These are phyloP conservation scores for Evansstolkia leycettana DNA, from an alignment of 495 filamentous ascomycete species.

Conservation along the genomic window DNA sequence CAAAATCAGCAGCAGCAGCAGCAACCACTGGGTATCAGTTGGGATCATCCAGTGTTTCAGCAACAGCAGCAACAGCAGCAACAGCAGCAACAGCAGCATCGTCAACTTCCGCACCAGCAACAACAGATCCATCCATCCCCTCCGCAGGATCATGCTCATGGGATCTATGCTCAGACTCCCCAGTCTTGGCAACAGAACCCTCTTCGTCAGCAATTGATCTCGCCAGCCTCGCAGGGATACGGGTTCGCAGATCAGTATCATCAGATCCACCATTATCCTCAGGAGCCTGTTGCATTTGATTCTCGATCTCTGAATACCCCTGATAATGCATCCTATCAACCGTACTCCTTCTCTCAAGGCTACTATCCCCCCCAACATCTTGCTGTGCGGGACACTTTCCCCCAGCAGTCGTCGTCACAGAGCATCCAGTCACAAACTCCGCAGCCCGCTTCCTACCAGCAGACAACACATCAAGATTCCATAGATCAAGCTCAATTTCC, in stretches of 20 bases:
- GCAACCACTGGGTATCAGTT: slow-evolving; percentile 23
- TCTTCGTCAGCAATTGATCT: slow-evolving; percentile 10
- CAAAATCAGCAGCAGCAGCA: slow-evolving; percentile 15
- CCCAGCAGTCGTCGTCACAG: slow-evolving; percentile 11
- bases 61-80: slow-evolving; percentile 19
- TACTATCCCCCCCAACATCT: slow-evolving; percentile 24
- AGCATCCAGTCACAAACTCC: slow-evolving; percentile 15
- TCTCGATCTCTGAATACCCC: slow-evolving; percentile 16
- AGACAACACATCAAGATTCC: slow-evolving; percentile 8
- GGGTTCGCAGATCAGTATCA: slow-evolving; percentile 18
- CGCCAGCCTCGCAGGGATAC: slow-evolving; percentile 14
- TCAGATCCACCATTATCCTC: slow-evolving; percentile 22
- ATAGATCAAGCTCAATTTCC: slow-evolving; percentile 16
- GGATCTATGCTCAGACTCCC: slow-evolving; percentile 22
- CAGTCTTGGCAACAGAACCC: slow-evolving; percentile 27
- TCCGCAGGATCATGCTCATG: slow-evolving; percentile 16
- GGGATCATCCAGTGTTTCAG: slow-evolving; percentile 24
- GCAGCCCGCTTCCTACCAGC: slow-evolving; percentile 7
- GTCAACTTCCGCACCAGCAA: too few relatives aligned
- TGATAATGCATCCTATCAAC: slow-evolving; percentile 22
- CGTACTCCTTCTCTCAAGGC: slow-evolving; percentile 19
- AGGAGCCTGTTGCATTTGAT: slow-evolving; percentile 24
- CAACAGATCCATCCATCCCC: too few relatives aligned
- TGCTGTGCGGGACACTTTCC: slow-evolving; percentile 17
- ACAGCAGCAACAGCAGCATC: slow-evolving; percentile 9